These are phyloP conservation scores for Trypanosoma mega DNA, from an alignment of 208 protist genomes.

Conservation along the genomic window DNA sequence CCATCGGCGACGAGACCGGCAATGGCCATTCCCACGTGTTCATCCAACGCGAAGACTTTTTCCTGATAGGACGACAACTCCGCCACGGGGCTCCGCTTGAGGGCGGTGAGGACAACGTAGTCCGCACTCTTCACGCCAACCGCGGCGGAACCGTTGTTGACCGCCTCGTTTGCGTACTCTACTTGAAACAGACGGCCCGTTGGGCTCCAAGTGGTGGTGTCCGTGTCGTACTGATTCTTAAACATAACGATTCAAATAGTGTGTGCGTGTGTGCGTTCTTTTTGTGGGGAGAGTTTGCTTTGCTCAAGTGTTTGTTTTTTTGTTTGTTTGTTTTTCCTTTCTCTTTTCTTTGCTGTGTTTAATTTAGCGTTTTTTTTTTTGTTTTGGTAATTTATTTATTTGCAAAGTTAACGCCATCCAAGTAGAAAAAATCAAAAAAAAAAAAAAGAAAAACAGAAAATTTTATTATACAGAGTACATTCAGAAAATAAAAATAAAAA, in stretches of 20 bases:
- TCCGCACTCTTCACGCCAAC: constrained; percentile 97
- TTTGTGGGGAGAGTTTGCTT: background rate
- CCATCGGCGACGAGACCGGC: constrained; percentile 98
- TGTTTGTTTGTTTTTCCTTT: constrained; percentile 12
- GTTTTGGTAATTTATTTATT: constrained; percentile 22
- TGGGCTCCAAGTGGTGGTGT: constrained; percentile 99
- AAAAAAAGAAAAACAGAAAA: constrained; percentile 27
- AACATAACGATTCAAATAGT: too few species aligned
- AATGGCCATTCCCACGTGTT: constrained; percentile 98
- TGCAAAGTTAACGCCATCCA: constrained; percentile 8
- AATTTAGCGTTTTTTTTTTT: constrained; percentile 13
- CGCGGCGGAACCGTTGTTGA: constrained; percentile 98
- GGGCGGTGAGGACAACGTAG: constrained; percentile 93
- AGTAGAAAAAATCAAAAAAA: constrained; percentile 19
- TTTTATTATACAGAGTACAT: constrained; percentile 18
- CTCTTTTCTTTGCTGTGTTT: constrained; percentile 3
- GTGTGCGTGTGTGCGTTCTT: too few species aligned
- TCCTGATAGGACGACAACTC: constrained; percentile 98
- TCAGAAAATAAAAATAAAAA: constrained; percentile 12
- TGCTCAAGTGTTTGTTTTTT: constrained; percentile 11
- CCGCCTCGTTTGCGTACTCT: constrained; percentile 99
- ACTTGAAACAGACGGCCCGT: constrained; percentile 97
- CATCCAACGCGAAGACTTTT: constrained; percentile 98
- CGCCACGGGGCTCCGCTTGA: constrained; percentile 93
- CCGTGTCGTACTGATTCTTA: constrained; percentile 97